phyloP scores from a whole-genome alignment of 2,329 filamentous ascomycete genomes.

The Penicillium brasilianum region DNA sequence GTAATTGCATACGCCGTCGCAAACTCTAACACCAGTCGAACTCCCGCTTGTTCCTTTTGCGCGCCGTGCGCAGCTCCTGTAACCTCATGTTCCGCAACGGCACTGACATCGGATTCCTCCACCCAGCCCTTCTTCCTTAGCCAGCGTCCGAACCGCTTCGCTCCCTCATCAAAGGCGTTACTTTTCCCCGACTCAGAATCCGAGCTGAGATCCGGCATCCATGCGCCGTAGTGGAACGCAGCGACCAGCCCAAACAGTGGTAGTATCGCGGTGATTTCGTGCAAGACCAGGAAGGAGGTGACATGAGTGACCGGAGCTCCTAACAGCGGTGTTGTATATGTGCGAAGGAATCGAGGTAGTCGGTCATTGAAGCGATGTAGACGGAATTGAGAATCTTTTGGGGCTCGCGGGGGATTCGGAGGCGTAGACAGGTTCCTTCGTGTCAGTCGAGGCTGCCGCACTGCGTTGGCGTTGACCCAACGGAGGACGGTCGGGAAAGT shows the following conservation, averaged over 20 bases:
- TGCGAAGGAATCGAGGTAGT: constrained; percentile 70
- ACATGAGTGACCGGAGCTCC: constrained; percentile 81
- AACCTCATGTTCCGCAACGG: constrained; percentile 46
- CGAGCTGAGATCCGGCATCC: constrained; percentile 64
- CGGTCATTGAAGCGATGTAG: constrained; percentile 49
- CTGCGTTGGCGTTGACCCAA: constrained; percentile 23
- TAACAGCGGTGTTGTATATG: constrained; percentile 71
- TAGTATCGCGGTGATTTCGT: constrained; percentile 87
- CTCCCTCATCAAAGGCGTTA: constrained; percentile 60
- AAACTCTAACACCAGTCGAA: constrained; percentile 67
- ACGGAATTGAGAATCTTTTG: constrained; percentile 37
- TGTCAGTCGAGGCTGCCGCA: constrained; percentile 10
- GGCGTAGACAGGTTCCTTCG: constrained; percentile 34
- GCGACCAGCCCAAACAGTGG: constrained; percentile 77
- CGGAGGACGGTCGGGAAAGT: constrained; percentile 17
- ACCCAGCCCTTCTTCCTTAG: constrained; percentile 84
- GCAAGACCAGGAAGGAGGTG: constrained; percentile 83
- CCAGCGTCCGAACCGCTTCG: constrained; percentile 77
- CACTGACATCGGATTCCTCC: constrained; percentile 49
- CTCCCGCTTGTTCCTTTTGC: constrained; percentile 48
- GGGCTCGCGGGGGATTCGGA: constrained; percentile 22
- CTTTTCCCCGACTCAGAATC: constrained; percentile 29
- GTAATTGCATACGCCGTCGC: constrained; percentile 90
- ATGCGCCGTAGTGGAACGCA: constrained; percentile 78
- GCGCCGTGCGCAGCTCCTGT: constrained; percentile 33